Base-by-base conservation (phyloP, 257 asterid species). In the Knoxia roxburghii region DNA sequence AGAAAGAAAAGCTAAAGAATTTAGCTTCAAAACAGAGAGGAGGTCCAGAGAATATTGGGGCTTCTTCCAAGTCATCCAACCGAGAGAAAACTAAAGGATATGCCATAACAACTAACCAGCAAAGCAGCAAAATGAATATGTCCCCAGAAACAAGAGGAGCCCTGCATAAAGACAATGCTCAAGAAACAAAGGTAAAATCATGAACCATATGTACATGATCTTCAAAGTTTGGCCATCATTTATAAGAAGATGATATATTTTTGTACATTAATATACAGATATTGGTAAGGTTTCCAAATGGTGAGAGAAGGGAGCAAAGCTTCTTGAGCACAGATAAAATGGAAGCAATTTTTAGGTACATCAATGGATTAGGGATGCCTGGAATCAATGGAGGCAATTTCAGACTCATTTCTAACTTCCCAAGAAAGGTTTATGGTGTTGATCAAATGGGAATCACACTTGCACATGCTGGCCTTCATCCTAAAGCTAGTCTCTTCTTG, bases 401-500 rank as follows among this genome's bases (percentile, higher is more conserved):
- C 76, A 81, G 87, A 77, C 71, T 91, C 51, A 73, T 91, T 76
- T 87, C 96, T 14, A 89, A 81, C 71, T 91, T 91, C 23, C 98
- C 98, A 9, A 82, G 86, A 30, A 83, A 84, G 80, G 91, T 84
- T 1, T 91, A 83, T 69, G 85, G 92, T 62, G 81, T 41, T 67
- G 94, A 84, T 81, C 81, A 85, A 74, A 87, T 80, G 89, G 79
- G 77, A 72, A 74, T 71, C 76, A 80, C 71, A 54, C 86, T 89
- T 49, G 79, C 79, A 79, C 90, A 82, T 61, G 83, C 88, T 74
- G 95, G 87, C 49, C 84, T 91, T 39, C 95, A 83, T 76, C 86
- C 91, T 6, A 91, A 87, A 87, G 95, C 95, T 71, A 91, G 94
- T 81, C 81, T 91, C 51, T 89, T 91, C 69, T 62, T 91, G 72